A percentile compares a stretch with the other conserved stretches of the same genome.
Evolutionary conservation across 2,329 filamentous ascomycete species (phyloP).

Genomic region (Fusarium equiseti): DNA sequence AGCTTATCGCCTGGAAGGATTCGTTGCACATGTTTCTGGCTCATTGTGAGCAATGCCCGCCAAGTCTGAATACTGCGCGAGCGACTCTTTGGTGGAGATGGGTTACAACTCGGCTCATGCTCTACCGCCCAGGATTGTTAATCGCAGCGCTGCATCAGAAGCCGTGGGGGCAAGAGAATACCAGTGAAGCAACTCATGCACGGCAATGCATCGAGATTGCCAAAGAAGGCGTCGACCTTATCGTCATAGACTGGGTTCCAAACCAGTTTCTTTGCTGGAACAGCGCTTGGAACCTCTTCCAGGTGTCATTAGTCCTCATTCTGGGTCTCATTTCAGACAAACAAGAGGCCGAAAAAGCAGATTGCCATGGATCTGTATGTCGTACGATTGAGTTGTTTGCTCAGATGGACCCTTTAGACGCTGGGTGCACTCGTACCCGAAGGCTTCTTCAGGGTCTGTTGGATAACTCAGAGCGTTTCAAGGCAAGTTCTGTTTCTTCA

Average conservation of each 20-base stretch:
- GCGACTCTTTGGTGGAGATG: neutral
- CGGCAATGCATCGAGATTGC: constrained; percentile 9
- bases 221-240: neutral
- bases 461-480: neutral
- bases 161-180: neutral
- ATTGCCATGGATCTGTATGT: neutral
- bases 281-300: constrained; percentile 15
- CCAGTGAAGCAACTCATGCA: neutral
- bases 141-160: neutral
- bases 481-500: neutral
- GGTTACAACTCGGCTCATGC: constrained; percentile 6
- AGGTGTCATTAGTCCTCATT: constrained; percentile 4
- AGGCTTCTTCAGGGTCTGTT: constrained; percentile 3
- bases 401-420: neutral
- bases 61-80: neutral
- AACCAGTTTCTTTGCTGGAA: constrained; percentile 18
- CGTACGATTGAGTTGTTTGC: neutral
- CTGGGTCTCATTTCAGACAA: neutral
- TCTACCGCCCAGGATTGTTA: constrained; percentile 18
- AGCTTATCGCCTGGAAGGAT: constrained; percentile 2
- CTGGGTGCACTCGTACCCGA: constrained; percentile 9
- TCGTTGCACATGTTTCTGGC: neutral
- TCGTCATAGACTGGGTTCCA: neutral
- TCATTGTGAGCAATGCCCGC: neutral
- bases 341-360: neutral